Conservation (phyloP, 148 eudicot genomes). For the Pouteria glomerata region DNA sequence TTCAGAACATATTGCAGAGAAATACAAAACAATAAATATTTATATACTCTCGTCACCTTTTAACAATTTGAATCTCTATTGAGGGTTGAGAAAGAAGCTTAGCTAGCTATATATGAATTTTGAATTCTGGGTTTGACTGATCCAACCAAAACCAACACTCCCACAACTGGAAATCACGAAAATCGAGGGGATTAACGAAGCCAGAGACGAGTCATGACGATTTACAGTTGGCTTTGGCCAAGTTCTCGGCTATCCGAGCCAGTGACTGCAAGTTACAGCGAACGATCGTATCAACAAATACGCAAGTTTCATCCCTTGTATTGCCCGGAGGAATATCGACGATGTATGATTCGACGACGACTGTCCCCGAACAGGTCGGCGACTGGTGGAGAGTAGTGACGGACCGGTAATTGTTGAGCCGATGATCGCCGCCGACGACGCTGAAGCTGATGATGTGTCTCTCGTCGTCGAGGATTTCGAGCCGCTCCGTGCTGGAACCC, state of each 20-base stretch:
- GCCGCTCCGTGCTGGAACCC: conserved; percentile 61
- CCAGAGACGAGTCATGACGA: neutral
- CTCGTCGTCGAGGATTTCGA: conserved; percentile 76
- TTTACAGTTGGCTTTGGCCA: conserved; percentile 22
- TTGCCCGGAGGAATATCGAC: conserved; percentile 80
- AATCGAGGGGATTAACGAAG: neutral
- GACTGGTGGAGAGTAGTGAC: conserved; percentile 63
- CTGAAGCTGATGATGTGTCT: conserved; percentile 59
- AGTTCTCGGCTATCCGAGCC: conserved; percentile 50
- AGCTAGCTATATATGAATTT: too few relatives aligned
- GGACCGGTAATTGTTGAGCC: conserved; percentile 67
- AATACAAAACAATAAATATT: too few relatives aligned
- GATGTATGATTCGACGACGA: conserved; percentile 77
- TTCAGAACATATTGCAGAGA: too few relatives aligned
- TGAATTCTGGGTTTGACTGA: neutral
- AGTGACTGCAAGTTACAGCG: conserved; percentile 63
- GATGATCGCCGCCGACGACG: conserved; percentile 74
- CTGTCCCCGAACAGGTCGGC: conserved; percentile 35
- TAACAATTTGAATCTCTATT: too few relatives aligned
- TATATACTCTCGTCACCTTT: neutral
- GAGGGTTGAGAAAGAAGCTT: too few relatives aligned
- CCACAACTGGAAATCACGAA: neutral
- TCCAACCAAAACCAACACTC: neutral
- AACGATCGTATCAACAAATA: conserved; percentile 70
- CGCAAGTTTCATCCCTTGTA: conserved; percentile 71